These are phyloP conservation scores for Mycotypha africana DNA, from an alignment of 371 early-diverging fungal species.

Conservation along the genomic window DNA sequence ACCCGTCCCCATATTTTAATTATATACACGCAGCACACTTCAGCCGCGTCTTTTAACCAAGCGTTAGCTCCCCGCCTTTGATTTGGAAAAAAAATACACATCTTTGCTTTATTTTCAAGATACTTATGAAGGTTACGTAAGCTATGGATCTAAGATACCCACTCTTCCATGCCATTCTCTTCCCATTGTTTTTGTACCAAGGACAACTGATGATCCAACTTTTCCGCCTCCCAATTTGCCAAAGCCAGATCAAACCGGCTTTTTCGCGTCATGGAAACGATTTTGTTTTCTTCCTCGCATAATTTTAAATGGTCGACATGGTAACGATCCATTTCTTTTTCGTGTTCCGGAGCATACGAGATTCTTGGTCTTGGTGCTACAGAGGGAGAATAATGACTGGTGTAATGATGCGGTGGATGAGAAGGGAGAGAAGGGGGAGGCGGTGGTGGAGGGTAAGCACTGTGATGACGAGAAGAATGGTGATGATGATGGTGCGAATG, in stretches of 20 bases:
- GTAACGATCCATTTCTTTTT: conserved; percentile 43
- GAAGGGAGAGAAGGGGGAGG: not conserved
- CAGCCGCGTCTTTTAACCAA: too few relatives aligned
- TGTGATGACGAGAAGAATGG: conserved; percentile 2
- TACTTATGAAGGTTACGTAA: too few relatives aligned
- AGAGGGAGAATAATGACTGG: conserved; percentile 10
- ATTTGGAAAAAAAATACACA: too few relatives aligned
- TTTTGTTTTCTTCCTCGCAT: conserved; percentile 38
- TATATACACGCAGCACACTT: too few relatives aligned
- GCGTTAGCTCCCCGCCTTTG: too few relatives aligned
- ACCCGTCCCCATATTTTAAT: too few relatives aligned
- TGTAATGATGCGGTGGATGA: too few relatives aligned
- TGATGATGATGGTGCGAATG: conserved; percentile 2
- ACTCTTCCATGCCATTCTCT: conserved; percentile 38
- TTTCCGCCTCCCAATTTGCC: conserved; percentile 52
- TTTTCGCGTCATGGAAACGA: conserved; percentile 33
- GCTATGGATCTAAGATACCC: too few relatives aligned
- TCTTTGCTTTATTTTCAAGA: too few relatives aligned
- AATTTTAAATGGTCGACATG: conserved; percentile 25
- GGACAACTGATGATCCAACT: conserved; percentile 47
- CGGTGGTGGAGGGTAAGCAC: conserved; percentile 2
- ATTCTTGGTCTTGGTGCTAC: conserved; percentile 15
- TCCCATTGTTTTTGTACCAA: conserved; percentile 48
- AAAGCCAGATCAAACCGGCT: conserved; percentile 45
- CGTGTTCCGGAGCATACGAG: conserved; percentile 39